phyloP scores from a whole-genome alignment of 2,329 filamentous ascomycete genomes.

The Conoideocrella luteorostrata region DNA sequence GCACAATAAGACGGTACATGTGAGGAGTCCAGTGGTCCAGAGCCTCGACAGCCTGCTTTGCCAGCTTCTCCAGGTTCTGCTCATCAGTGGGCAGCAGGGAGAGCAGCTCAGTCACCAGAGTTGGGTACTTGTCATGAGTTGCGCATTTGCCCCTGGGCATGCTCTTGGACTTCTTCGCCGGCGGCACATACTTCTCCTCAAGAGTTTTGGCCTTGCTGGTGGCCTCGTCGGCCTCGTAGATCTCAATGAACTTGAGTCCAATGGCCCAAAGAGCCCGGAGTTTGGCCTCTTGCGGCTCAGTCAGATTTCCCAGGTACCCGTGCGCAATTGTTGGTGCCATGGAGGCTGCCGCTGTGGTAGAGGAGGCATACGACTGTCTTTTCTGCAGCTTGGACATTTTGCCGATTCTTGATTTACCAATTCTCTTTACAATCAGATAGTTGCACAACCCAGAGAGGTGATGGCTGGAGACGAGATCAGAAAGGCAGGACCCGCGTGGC shows the following conservation, averaged over 20 bases:
- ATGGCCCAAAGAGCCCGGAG: constrained; percentile 74
- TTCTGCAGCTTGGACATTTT: constrained; percentile 6
- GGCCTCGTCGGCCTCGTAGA: constrained; percentile 25
- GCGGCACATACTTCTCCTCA: constrained; percentile 25
- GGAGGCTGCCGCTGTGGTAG: background rate
- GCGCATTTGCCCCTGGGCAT: constrained; percentile 64
- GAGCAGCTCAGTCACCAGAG: constrained; percentile 24
- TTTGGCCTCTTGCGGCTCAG: constrained; percentile 72
- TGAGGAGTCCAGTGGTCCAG: constrained; percentile 67
- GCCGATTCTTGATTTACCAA: no score
- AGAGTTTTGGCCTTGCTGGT: constrained; percentile 19
- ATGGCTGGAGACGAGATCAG: background rate
- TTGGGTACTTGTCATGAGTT: constrained; percentile 40
- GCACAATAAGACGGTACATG: constrained; percentile 67
- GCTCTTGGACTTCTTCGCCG: constrained; percentile 19
- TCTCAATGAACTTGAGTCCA: constrained; percentile 65
- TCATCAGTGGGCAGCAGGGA: constrained; percentile 38
- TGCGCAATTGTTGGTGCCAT: background rate
- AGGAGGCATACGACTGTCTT: constrained; percentile 1
- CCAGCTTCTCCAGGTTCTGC: constrained; percentile 83
- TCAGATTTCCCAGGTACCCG: constrained; percentile 57
- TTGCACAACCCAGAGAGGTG: background rate
- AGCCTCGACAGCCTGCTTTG: constrained; percentile 71
- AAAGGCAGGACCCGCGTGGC: no score
- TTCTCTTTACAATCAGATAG: background rate